Evolutionary conservation across 1,139 yeast species (phyloP).

Genomic region (Yamadazyma mexicana): DNA sequence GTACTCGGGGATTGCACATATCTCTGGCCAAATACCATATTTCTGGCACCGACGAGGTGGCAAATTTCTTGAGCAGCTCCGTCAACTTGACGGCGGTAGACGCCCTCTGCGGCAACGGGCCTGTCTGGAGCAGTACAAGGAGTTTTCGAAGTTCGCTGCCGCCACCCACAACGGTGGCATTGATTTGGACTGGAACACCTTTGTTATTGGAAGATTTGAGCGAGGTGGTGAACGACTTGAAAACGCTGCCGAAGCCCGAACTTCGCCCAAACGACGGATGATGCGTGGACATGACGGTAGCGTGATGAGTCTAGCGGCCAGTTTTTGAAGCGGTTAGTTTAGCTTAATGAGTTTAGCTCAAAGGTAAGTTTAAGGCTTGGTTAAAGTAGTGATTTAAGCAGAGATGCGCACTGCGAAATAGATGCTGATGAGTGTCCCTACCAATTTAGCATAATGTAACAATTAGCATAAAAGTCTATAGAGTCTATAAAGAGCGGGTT

Average conservation of each 20-base stretch:
- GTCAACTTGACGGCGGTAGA: conserved; percentile 55
- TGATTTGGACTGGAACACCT: conserved; percentile 44
- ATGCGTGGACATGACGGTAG: conserved; percentile 21
- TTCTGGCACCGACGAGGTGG: conserved; percentile 65
- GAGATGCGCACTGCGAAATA: too few species aligned
- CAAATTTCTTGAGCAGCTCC: conserved; percentile 49
- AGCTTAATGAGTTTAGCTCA: too few species aligned
- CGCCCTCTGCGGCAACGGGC: conserved; percentile 43
- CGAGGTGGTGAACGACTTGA: conserved; percentile 56
- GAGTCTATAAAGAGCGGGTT: conserved; percentile 33
- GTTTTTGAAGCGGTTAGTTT: too few species aligned
- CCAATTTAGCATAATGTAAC: too few species aligned
- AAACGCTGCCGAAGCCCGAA: conserved; percentile 47
- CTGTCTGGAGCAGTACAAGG: conserved; percentile 37
- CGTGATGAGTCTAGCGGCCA: too few species aligned
- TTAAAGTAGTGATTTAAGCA: too few species aligned
- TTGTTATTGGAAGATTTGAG: conserved; percentile 38
- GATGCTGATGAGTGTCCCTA: too few species aligned
- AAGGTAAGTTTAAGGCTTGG: background rate
- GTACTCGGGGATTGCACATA: conserved; percentile 45
- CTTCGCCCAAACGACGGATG: conserved; percentile 34
- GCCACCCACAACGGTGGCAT: conserved; percentile 67
- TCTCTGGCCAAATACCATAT: conserved; percentile 73
- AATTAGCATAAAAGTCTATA: conserved; percentile 41
- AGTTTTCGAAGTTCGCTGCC: conserved; percentile 51